Percentiles rank a stretch among this genome's conserved stretches.
Evolutionary conservation across 148 eudicot genomes (phyloP).

Genomic region (Chenopodium suecicum): DNA sequence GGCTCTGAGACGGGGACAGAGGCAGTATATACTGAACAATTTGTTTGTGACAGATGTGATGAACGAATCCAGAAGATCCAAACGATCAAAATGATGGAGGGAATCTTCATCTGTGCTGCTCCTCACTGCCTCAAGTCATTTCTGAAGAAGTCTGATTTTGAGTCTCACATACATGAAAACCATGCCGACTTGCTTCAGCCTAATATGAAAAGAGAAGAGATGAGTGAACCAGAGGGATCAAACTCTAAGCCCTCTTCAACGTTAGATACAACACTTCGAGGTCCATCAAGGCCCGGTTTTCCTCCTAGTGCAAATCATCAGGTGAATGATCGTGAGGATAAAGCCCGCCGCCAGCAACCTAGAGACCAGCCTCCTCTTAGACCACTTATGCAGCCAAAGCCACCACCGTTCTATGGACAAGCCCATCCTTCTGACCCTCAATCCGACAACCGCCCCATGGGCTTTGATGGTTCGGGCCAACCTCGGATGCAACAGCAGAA

Average conservation of each 20-base stretch:
- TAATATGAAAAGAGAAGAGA: slow-evolving; percentile 50
- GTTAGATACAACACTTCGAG: slow-evolving; percentile 69
- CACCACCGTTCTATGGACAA: slow-evolving; percentile 47
- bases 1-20: background rate
- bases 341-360: slow-evolving; percentile 42
- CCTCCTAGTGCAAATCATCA: slow-evolving; percentile 53
- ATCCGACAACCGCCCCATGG: slow-evolving; percentile 39
- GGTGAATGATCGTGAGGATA: slow-evolving; percentile 55
- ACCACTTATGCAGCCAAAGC: slow-evolving; percentile 49
- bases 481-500: slow-evolving; percentile 40
- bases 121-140: slow-evolving; percentile 93
- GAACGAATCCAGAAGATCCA: slow-evolving; percentile 95
- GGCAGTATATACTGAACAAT: background rate
- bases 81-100: slow-evolving; percentile 90
- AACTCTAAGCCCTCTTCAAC: slow-evolving; percentile 56
- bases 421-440: slow-evolving; percentile 41
- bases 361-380: slow-evolving; percentile 63
- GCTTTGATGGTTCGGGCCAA: slow-evolving; percentile 37
- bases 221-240: slow-evolving; percentile 54
- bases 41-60: slow-evolving; percentile 59
- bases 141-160: slow-evolving; percentile 72
- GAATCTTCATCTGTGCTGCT: slow-evolving; percentile 83
- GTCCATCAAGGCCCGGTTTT: slow-evolving; percentile 48
- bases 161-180: slow-evolving; percentile 54
- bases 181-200: slow-evolving; percentile 71